Conservation (phyloP, 768 basidiomycete species). For the Flagelloscypha sp. region DNA sequence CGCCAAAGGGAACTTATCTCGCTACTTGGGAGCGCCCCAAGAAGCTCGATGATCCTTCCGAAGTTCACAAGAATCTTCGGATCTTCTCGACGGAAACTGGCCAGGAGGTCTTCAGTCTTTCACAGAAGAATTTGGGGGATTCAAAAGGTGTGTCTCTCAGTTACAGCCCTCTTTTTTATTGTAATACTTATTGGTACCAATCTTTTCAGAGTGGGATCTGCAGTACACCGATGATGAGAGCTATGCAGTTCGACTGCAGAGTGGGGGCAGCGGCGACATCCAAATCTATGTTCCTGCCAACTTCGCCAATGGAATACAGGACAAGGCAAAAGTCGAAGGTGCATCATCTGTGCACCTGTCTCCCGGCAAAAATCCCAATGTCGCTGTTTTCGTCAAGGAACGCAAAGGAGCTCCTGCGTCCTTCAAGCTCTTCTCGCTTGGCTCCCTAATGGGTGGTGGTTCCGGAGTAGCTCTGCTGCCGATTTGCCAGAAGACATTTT, state of each 20-base stretch:
- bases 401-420: conserved; percentile 77
- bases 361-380: conserved; percentile 75
- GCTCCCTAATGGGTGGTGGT: conserved; percentile 39
- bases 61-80: conserved; percentile 92
- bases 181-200: too few relatives aligned
- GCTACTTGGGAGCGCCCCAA: conserved; percentile 93
- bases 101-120: conserved; percentile 78
- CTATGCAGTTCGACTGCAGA: conserved; percentile 74
- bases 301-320: conserved; percentile 71
- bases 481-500: conserved; percentile 86
- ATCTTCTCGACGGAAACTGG: conserved; percentile 83
- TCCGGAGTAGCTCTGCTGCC: too few relatives aligned
- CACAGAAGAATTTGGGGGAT: conserved; percentile 87
- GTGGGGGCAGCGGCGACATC: conserved; percentile 70
- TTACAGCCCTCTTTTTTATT: too few relatives aligned
- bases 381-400: conserved; percentile 92
- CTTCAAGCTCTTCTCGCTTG: conserved; percentile 76
- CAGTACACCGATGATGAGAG: conserved; percentile 89
- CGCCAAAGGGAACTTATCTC: conserved; percentile 86
- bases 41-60: conserved; percentile 83
- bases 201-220: conserved; percentile 85
- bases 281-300: conserved; percentile 78
- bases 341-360: conserved; percentile 71
- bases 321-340: conserved; percentile 79
- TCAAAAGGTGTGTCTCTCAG: too few relatives aligned